phyloP scores from a whole-genome alignment of 1,284 basidiomycete genomes.

The Erythrobasidium hasegawianum region DNA sequence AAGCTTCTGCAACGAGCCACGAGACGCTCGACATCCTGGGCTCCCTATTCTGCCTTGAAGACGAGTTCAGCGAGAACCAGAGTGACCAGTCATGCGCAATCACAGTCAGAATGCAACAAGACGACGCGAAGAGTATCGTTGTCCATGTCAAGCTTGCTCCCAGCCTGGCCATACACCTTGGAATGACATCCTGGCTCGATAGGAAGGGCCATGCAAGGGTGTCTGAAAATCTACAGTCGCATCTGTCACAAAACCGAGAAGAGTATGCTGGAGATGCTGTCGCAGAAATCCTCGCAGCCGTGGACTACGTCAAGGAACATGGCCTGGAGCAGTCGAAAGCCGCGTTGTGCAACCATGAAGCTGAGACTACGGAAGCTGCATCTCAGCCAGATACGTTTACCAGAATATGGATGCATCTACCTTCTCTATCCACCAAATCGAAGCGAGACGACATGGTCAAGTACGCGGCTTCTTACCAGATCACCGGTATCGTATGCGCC shows the following conservation, averaged over 20 bases:
- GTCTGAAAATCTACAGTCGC: background rate
- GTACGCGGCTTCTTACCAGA: conserved; percentile 32
- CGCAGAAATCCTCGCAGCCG: background rate
- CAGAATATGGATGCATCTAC: conserved; percentile 41
- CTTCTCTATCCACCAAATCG: conserved; percentile 38
- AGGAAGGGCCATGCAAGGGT: background rate
- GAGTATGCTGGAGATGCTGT: background rate
- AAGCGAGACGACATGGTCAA: conserved; percentile 39
- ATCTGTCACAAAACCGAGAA: background rate
- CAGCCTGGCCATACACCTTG: conserved; percentile 3
- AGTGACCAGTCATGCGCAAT: conserved; percentile 3
- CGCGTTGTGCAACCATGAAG: background rate
- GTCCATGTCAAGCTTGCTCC: background rate
- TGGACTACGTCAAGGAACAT: background rate
- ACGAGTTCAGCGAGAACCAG: conserved; percentile 10
- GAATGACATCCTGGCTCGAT: background rate
- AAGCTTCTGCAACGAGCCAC: background rate
- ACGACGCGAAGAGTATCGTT: conserved; percentile 7
- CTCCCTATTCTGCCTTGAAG: conserved; percentile 28
- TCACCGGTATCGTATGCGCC: conserved; percentile 39
- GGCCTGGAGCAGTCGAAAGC: background rate
- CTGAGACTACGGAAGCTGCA: background rate
- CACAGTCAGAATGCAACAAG: background rate
- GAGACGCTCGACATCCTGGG: conserved; percentile 14
- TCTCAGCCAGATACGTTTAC: background rate